Base-by-base conservation (phyloP, 768 basidiomycete species). In the Nidula microcarpa region DNA sequence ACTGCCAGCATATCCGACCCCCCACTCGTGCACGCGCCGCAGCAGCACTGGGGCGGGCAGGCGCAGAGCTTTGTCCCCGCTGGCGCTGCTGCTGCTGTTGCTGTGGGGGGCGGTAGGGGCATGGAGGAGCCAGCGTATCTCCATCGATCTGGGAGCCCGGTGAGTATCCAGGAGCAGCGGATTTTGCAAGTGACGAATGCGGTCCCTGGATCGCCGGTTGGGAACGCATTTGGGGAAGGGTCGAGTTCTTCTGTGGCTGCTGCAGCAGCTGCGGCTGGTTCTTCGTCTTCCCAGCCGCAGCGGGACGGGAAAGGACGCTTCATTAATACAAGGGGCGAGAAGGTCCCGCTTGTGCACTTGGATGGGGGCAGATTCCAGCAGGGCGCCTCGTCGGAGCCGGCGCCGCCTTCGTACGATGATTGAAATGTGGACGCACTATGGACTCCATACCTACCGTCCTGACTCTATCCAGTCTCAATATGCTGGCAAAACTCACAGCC, bases 111-210 rank as follows among this genome's bases (percentile, higher is more conserved):
- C 17, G 44, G 18, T 7, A 39, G 8, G 37, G 49, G 46, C 56
- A 44, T 37, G 18, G 51, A 50, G 49, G 43, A 5, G 33, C 54
- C 32, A 50, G 67, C 57, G 53, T 62, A 60, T 3, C 59, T 57
- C 48, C 53, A 60, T 17, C 72, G 76, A 14, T 56, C 69, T 0
- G 75, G 74, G 5, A 77, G 73, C 53, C 76, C 76, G n/a, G 68
- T 69, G 53, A 74, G 71, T 55, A 55, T 74, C 52, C 70, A 70
- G 52, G 72, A 77, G 50, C 68, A 62, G 33, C 66, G 65, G n/a
- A 51, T 67, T n/a, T 59, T 78, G 44, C 74, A 74, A 49, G 68
- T 78, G 3, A 71, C 70, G 11, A 77, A 78, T 50, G 63, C 69
- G 4, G 72, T 72, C 17, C 67, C 68, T 23, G 65, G 68, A 17